Evolutionary conservation across 805 yeast genomes (phyloP).

Genomic region (Kluyveromyces nonfermentans): DNA sequence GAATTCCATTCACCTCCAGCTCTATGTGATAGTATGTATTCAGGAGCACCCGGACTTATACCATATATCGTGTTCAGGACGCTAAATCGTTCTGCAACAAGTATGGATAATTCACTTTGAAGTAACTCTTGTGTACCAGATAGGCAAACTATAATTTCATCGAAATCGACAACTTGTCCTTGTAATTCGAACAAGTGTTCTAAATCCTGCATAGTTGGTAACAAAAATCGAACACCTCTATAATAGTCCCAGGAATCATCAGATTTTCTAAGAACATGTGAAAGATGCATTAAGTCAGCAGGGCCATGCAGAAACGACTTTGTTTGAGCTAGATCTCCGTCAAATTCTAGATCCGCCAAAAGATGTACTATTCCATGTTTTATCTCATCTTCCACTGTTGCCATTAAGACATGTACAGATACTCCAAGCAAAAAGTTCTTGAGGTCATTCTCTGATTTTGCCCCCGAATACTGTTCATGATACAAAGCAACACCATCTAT

Average conservation of each 20-base stretch:
- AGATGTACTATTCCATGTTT: constrained; percentile 41
- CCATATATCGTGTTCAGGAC: constrained; percentile 10
- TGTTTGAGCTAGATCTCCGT: constrained; percentile 39
- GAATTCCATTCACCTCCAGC: constrained; percentile 22
- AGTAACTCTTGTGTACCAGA: background rate
- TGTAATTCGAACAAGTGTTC: constrained; percentile 22
- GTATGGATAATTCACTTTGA: constrained; percentile 29
- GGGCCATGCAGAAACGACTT: constrained; percentile 52
- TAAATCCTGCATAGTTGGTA: constrained; percentile 36
- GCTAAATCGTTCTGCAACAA: constrained; percentile 8
- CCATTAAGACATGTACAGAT: constrained; percentile 53
- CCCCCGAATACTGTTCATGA: constrained; percentile 22
- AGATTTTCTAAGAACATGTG: constrained; percentile 25
- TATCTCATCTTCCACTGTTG: constrained; percentile 32
- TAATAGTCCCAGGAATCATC: constrained; percentile 12
- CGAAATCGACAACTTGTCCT: background rate
- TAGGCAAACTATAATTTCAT: background rate
- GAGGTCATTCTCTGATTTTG: constrained; percentile 18
- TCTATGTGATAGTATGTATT: constrained; percentile 18
- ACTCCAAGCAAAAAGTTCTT: constrained; percentile 52
- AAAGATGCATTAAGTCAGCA: constrained; percentile 48
- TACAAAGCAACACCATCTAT: constrained; percentile 37
- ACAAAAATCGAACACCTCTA: constrained; percentile 31
- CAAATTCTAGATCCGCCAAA: constrained; percentile 45
- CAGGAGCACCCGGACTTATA: constrained; percentile 14